These are phyloP conservation scores for Curvularia sp. DNA, from an alignment of 2,329 filamentous ascomycete species.

Conservation along the genomic window DNA sequence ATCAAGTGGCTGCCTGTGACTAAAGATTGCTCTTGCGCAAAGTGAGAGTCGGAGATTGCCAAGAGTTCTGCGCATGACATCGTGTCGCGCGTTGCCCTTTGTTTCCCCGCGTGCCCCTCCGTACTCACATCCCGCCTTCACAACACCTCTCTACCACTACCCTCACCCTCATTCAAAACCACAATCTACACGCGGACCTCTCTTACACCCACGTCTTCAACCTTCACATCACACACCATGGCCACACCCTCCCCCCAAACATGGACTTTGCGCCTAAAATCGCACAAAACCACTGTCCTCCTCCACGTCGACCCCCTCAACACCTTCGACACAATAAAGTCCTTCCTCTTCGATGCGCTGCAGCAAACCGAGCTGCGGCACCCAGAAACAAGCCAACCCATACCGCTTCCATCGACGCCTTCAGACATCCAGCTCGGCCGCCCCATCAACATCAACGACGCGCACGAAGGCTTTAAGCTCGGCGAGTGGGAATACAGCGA, in stretches of 20 bases:
- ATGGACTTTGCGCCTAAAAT: conserved; percentile 57
- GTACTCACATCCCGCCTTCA: background rate
- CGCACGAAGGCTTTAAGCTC: conserved; percentile 50
- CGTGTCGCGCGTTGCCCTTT: background rate
- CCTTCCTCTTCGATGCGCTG: conserved; percentile 52
- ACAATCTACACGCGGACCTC: conserved; percentile 4
- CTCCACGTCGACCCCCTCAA: conserved; percentile 55
- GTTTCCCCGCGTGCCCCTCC: conserved; percentile 8
- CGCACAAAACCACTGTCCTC: conserved; percentile 55
- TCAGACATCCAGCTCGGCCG: conserved; percentile 53
- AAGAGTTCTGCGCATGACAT: conserved; percentile 24
- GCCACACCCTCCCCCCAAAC: conserved; percentile 36
- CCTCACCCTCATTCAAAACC: background rate
- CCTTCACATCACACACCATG: conserved; percentile 20
- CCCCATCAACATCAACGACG: conserved; percentile 51
- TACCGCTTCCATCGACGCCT: conserved; percentile 49
- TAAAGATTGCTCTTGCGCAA: background rate
- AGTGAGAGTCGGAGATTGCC: conserved; percentile 21
- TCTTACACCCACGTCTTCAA: too few species aligned
- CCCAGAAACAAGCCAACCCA: conserved; percentile 41
- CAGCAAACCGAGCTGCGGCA: conserved; percentile 47
- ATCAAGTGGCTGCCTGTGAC: background rate
- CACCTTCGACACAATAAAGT: conserved; percentile 51
- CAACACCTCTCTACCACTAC: background rate
- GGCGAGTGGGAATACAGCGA: conserved; percentile 43